These are phyloP conservation scores for Pseudopithomyces chartarum DNA, from an alignment of 2,329 filamentous ascomycete genomes.

Conservation along the genomic window DNA sequence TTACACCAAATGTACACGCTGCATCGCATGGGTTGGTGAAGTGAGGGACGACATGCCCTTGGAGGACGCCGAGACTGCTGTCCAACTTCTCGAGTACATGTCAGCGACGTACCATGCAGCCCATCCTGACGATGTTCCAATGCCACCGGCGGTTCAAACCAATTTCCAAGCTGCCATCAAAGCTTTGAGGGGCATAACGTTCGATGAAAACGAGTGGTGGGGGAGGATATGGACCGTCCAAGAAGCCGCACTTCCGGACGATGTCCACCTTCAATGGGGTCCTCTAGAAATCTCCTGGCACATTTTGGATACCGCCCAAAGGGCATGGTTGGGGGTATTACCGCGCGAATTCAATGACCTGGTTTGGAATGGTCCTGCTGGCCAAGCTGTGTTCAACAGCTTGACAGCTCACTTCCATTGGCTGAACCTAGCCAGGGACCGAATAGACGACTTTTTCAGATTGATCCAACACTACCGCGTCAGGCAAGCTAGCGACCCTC, in stretches of 20 bases:
- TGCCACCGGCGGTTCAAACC: background rate
- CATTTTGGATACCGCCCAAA: background rate
- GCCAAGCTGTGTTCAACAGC: background rate
- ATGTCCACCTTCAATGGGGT: background rate
- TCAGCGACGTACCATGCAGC: background rate
- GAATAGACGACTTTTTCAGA: background rate
- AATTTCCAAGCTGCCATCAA: background rate
- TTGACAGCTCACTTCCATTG: background rate
- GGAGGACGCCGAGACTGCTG: background rate
- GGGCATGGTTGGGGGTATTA: background rate
- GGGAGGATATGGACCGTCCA: background rate
- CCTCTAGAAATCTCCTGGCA: background rate
- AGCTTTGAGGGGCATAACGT: background rate
- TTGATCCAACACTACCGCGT: conserved; percentile 3
- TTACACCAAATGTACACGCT: background rate
- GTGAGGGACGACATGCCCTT: background rate
- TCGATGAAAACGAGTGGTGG: background rate
- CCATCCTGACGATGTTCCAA: background rate
- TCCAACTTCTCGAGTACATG: conserved; percentile 3
- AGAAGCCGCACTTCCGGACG: background rate
- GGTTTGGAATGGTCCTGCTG: background rate
- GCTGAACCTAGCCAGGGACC: background rate
- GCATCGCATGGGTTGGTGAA: conserved; percentile 1
- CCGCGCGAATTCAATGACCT: background rate
- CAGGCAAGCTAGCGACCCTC: background rate